These are phyloP conservation scores for Exophiala sp. DNA, from an alignment of 2,329 filamentous ascomycete genomes.

Conservation along the genomic window DNA sequence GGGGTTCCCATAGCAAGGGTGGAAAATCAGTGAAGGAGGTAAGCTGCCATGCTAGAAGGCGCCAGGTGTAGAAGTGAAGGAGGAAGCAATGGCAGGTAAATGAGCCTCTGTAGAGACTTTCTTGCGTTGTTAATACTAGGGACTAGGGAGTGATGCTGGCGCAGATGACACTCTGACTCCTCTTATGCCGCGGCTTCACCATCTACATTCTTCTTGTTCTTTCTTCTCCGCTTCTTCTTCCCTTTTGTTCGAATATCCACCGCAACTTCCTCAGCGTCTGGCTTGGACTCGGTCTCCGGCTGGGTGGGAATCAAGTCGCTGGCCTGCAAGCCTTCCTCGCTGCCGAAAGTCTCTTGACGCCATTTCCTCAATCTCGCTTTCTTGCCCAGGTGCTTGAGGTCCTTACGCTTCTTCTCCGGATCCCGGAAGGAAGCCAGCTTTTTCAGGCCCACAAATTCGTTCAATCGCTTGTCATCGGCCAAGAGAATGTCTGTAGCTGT, in stretches of 20 bases:
- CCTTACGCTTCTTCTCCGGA: slow-evolving; percentile 77
- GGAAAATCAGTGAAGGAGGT: no score
- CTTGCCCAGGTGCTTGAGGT: slow-evolving; percentile 84
- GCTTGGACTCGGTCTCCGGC: slow-evolving; percentile 20
- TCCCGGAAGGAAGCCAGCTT: slow-evolving; percentile 89
- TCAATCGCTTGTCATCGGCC: slow-evolving; percentile 76
- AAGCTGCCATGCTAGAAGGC: no score
- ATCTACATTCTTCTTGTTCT: slow-evolving; percentile 36
- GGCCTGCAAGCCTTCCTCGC: slow-evolving; percentile 45
- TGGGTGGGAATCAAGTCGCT: slow-evolving; percentile 18
- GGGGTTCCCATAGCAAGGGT: no score
- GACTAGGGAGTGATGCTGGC: no score
- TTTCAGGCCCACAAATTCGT: slow-evolving; percentile 88
- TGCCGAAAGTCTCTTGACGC: slow-evolving; percentile 64
- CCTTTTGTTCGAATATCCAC: slow-evolving; percentile 40
- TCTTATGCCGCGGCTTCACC: background rate
- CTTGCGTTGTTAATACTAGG: no score
- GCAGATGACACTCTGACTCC: no score
- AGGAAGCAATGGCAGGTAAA: no score
- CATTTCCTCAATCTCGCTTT: slow-evolving; percentile 86
- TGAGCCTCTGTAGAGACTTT: no score
- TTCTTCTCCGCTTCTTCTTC: slow-evolving; percentile 43
- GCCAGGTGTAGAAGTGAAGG: no score
- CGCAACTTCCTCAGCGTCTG: slow-evolving; percentile 31
- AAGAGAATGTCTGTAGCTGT: slow-evolving; percentile 87